Conservation (phyloP, 2,329 filamentous ascomycete species). For the Colletotrichum zoysiae region DNA sequence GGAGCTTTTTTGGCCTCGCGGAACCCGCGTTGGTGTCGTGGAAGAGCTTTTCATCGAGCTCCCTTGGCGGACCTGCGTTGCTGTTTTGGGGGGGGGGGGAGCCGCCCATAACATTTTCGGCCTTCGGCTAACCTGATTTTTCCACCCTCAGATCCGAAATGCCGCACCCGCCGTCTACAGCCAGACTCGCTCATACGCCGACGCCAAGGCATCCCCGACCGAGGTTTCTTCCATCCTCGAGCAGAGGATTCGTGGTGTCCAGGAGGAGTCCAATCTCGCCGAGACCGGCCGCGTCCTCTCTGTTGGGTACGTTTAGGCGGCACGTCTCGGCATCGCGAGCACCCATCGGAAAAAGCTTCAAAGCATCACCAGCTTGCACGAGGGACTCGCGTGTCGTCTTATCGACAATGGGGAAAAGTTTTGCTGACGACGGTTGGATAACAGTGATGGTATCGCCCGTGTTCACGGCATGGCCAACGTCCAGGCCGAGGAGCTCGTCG, state of each 20-base stretch:
- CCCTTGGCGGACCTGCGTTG: conserved; percentile 47
- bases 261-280: conserved; percentile 95
- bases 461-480: conserved; percentile 99
- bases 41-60: conserved; percentile 53
- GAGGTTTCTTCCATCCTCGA: conserved; percentile 99
- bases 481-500: conserved; percentile 99
- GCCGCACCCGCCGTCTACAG: conserved; percentile 83
- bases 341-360: conserved; percentile 33
- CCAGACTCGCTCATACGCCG: conserved; percentile 87
- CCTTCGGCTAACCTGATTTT: conserved; percentile 67
- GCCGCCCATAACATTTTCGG: conserved; percentile 54
- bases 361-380: conserved; percentile 37
- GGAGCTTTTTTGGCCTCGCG: conserved; percentile 54
- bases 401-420: conserved; percentile 33
- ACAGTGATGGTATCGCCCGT: conserved; percentile 99
- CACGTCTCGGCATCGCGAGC: conserved; percentile 39
- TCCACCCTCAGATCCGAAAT: conserved; percentile 80
- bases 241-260: conserved; percentile 98
- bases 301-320: conserved; percentile 83
- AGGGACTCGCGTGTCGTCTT: conserved; percentile 31
- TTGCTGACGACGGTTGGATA: conserved; percentile 35
- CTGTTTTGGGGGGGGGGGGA: conserved; percentile 45
- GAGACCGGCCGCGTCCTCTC: conserved; percentile 99
- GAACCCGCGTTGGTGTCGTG: conserved; percentile 38
- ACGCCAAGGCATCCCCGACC: conserved; percentile 94